These are phyloP conservation scores for Carex myosuroides DNA, from an alignment of 176 grass and related monocot species.

Conservation along the genomic window DNA sequence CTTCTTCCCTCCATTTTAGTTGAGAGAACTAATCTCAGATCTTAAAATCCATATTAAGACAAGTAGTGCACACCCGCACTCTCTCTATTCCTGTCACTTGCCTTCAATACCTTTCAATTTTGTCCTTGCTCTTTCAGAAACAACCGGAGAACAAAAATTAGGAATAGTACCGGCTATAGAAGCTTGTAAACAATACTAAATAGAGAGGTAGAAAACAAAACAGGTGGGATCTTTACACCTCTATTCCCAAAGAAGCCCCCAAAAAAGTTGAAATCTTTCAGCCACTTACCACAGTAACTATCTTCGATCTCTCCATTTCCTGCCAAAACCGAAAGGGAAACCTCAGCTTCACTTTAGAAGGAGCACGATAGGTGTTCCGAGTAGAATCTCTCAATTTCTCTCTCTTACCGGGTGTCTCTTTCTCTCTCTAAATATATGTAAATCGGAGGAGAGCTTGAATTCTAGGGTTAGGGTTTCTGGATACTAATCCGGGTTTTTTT, in stretches of 20 bases:
- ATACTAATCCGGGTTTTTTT: slow-evolving; percentile 10
- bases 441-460: slow-evolving; percentile 25
- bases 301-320: slow-evolving; percentile 28
- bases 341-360: slow-evolving; percentile 3
- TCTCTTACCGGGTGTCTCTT: neutral
- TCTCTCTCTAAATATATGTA: slow-evolving; percentile 1
- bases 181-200: slow-evolving; percentile 19
- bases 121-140: slow-evolving; percentile 24
- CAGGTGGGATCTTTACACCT: slow-evolving; percentile 26
- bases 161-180: slow-evolving; percentile 9
- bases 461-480: slow-evolving; percentile 37
- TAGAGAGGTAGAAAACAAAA: slow-evolving; percentile 17
- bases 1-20: slow-evolving; percentile 15
- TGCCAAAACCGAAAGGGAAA: slow-evolving; percentile 20
- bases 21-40: slow-evolving; percentile 7
- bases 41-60: slow-evolving; percentile 15
- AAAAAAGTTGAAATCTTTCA: slow-evolving; percentile 22
- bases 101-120: slow-evolving; percentile 7
- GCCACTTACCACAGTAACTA: slow-evolving; percentile 14
- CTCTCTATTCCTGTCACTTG: slow-evolving; percentile 1
- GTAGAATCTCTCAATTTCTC: slow-evolving; percentile 8
- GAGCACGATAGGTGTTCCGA: neutral
- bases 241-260: neutral
- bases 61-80: neutral
- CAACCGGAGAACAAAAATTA: slow-evolving; percentile 3